These are phyloP conservation scores for Grosmannia serpens DNA, from an alignment of 2,329 filamentous ascomycete species.

Conservation along the genomic window DNA sequence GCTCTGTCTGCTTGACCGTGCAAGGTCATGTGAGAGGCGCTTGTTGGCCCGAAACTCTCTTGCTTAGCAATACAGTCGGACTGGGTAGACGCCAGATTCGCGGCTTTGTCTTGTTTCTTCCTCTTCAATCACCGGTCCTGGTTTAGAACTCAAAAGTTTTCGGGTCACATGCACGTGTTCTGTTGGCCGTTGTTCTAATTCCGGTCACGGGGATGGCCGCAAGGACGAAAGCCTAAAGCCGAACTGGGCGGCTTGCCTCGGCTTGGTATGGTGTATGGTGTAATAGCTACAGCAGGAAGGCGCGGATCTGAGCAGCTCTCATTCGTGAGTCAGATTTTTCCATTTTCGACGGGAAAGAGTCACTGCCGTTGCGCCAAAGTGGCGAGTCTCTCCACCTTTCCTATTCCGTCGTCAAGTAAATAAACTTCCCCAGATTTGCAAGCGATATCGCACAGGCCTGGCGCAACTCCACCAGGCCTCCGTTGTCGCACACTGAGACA, in stretches of 20 bases:
- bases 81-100: no score
- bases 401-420: neutral
- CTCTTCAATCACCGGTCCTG: neutral
- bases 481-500: conserved; percentile 2
- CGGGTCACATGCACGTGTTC: neutral
- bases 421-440: neutral
- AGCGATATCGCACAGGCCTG: conserved; percentile 1
- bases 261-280: neutral
- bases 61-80: neutral
- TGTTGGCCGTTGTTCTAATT: neutral
- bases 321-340: neutral
- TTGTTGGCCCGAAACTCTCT: no score
- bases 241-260: neutral
- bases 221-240: neutral
- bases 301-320: neutral
- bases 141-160: neutral
- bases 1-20: no score
- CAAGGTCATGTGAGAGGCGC: no score
- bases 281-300: neutral
- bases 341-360: neutral
- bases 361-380: neutral
- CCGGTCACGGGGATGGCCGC: neutral
- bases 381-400: neutral
- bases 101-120: no score
- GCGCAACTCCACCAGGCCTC: neutral